Percentiles rank a stretch among this genome's conserved stretches.
These are phyloP conservation scores for Talaromyces rugulosus DNA, from an alignment of 2,329 filamentous ascomycete species.

Conservation along the genomic window DNA sequence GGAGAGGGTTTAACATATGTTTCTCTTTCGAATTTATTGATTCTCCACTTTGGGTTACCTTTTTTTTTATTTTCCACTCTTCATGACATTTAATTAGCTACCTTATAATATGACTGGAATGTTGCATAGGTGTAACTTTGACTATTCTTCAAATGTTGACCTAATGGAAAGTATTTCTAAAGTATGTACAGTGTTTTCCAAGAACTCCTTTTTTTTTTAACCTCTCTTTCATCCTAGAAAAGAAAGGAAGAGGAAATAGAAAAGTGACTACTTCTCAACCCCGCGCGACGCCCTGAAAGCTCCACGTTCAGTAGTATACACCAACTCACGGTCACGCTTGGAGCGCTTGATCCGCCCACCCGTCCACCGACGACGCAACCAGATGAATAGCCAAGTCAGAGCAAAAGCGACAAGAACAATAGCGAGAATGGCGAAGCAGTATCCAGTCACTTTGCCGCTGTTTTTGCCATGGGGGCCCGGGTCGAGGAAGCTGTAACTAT, in stretches of 20 bases:
- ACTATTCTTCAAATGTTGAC: too few species aligned
- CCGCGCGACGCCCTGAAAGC: neutral
- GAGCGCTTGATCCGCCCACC: constrained; percentile 22
- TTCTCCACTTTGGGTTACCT: neutral
- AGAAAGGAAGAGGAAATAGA: neutral
- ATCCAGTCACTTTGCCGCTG: constrained; percentile 56
- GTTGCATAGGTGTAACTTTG: too few species aligned
- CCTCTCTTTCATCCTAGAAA: neutral
- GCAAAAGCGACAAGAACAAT: constrained; percentile 51
- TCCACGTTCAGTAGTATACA: neutral
- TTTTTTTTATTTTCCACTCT: neutral
- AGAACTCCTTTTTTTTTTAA: neutral
- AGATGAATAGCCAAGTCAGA: constrained; percentile 51
- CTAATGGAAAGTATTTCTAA: neutral
- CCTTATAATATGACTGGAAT: neutral
- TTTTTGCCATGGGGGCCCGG: constrained; percentile 45
- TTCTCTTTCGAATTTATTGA: neutral
- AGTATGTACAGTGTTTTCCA: neutral
- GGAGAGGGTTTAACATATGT: constrained; percentile 26
- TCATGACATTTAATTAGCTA: neutral
- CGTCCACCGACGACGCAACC: constrained; percentile 48
- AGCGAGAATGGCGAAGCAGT: constrained; percentile 57
- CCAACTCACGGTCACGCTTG: constrained; percentile 14
- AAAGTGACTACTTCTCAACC: neutral
- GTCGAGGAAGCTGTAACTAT: constrained; percentile 76